phyloP scores from a whole-genome alignment of 164 flowering plant genomes.

The Cinnamomum chago region DNA sequence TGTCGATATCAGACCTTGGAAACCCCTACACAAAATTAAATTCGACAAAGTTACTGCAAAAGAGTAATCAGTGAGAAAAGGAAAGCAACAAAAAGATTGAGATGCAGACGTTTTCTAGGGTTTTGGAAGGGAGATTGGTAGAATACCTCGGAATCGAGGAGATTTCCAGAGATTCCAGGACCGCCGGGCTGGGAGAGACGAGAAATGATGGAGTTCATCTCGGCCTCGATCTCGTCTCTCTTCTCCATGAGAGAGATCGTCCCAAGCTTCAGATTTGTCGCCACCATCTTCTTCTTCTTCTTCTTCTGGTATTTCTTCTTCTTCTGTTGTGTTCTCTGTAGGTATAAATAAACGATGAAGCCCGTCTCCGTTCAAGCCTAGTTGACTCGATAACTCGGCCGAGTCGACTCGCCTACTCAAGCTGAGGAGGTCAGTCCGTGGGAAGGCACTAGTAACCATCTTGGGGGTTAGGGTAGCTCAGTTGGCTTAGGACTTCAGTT shows the following conservation, averaged over 20 bases:
- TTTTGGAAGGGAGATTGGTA: neutral
- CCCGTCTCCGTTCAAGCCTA: too few species aligned
- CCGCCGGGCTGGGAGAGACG: slow-evolving; percentile 71
- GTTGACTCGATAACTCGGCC: too few species aligned
- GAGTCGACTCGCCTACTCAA: too few species aligned
- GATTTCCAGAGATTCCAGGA: slow-evolving; percentile 86
- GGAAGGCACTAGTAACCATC: too few species aligned
- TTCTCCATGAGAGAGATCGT: slow-evolving; percentile 61
- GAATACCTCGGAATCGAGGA: slow-evolving; percentile 67
- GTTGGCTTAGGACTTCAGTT: too few species aligned
- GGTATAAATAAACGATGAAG: too few species aligned
- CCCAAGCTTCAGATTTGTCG: slow-evolving; percentile 69
- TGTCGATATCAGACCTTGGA: slow-evolving; percentile 81
- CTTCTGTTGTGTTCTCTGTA: neutral
- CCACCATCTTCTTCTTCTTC: slow-evolving; percentile 51
- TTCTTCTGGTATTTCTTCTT: too few species aligned
- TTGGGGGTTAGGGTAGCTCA: too few species aligned
- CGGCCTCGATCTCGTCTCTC: slow-evolving; percentile 52
- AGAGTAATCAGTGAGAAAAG: neutral
- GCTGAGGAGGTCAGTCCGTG: too few species aligned
- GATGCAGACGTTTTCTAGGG: neutral
- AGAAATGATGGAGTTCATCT: slow-evolving; percentile 72
- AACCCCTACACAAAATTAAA: slow-evolving; percentile 49
- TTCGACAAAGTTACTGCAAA: too few species aligned
- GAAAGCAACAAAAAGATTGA: neutral